These are phyloP conservation scores for Begonia loranthoides DNA, from an alignment of 306 rosid genomes.

Conservation along the genomic window DNA sequence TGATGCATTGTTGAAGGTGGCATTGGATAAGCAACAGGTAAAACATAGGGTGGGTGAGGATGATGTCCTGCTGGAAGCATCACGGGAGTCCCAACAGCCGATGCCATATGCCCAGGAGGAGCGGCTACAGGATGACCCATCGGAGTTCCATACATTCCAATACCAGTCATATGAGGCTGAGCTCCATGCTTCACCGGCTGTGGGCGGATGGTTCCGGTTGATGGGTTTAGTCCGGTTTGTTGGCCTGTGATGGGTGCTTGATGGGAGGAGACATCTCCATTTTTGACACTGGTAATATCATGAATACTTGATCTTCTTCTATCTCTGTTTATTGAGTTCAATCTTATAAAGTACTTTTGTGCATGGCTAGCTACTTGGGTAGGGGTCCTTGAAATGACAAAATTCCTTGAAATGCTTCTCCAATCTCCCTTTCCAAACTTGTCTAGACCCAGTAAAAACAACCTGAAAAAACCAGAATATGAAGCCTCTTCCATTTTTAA, in stretches of 20 bases:
- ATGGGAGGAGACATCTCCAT: slow-evolving; percentile 34
- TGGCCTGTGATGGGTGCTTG: slow-evolving; percentile 87
- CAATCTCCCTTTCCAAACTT: slow-evolving; percentile 99
- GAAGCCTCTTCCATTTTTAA: not conserved
- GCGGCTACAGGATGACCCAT: slow-evolving; percentile 79
- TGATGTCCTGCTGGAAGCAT: slow-evolving; percentile 73
- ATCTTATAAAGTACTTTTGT: slow-evolving; percentile 83
- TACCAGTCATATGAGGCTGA: slow-evolving; percentile 52
- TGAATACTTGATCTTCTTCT: slow-evolving; percentile 95
- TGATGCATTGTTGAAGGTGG: slow-evolving; percentile 95
- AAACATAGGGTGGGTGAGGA: slow-evolving; percentile 40
- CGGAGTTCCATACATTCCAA: slow-evolving; percentile 86
- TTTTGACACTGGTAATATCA: slow-evolving; percentile 83
- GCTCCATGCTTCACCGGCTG: slow-evolving; percentile 45
- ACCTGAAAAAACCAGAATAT: slow-evolving; percentile 24
- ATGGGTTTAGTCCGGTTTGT: slow-evolving; percentile 29
- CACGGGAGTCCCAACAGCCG: slow-evolving; percentile 92
- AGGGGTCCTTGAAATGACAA: slow-evolving; percentile 88
- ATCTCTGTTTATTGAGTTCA: slow-evolving; percentile 92
- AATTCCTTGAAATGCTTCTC: slow-evolving; percentile 98
- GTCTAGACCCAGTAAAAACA: slow-evolving; percentile 91
- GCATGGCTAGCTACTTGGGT: slow-evolving; percentile 99
- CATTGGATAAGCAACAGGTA: slow-evolving; percentile 94
- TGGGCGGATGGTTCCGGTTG: slow-evolving; percentile 40
- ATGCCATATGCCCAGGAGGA: slow-evolving; percentile 69